phyloP scores from a whole-genome alignment of 345 rosid species.

The Nasturtium officinale region DNA sequence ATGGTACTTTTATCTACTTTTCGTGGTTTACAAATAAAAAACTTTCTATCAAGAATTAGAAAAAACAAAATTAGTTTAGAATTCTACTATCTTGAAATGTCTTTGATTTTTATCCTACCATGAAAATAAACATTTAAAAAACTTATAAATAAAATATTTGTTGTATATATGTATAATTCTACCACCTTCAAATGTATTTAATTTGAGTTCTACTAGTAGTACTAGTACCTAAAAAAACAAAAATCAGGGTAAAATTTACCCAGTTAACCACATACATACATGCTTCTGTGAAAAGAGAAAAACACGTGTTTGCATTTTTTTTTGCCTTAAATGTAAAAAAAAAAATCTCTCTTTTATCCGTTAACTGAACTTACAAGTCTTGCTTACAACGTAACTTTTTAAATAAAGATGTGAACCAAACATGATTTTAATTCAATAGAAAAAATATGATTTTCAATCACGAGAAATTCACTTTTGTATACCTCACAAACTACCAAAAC shows the following conservation, averaged over 20 bases:
- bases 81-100: not conserved
- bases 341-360: no score
- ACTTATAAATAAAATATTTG: not conserved
- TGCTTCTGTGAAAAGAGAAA: no score
- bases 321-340: no score
- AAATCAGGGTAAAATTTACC: not conserved
- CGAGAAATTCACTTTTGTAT: not conserved
- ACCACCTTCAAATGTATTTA: not conserved
- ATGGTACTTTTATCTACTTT: conserved; percentile 3
- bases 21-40: not conserved
- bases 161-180: not conserved
- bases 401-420: not conserved
- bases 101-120: not conserved
- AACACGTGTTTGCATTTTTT: no score
- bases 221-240: not conserved
- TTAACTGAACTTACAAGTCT: not conserved
- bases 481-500: not conserved
- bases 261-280: not conserved
- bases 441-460: not conserved
- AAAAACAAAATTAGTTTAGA: no score
- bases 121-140: not conserved
- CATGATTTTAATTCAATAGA: no score
- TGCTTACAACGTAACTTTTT: not conserved
- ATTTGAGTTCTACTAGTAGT: not conserved
- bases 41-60: not conserved